Conservation (phyloP, 1,284 basidiomycete species). For the Fomitiporia mediterranea region DNA sequence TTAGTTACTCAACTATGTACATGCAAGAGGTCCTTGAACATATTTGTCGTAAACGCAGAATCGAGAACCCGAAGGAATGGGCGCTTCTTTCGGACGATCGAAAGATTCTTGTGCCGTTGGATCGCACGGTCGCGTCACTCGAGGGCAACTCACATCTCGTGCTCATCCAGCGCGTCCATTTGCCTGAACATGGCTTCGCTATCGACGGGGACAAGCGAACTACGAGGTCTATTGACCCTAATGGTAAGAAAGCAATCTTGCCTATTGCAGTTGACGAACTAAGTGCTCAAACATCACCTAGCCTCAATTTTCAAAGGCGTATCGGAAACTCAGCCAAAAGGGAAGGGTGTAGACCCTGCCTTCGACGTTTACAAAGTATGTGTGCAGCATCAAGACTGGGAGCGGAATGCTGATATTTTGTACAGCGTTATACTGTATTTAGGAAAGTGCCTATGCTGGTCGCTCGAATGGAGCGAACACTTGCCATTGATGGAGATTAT, state of each 20-base stretch:
- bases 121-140: slow-evolving; percentile 92
- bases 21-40: slow-evolving; percentile 92
- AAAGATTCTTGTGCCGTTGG: slow-evolving; percentile 85
- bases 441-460: slow-evolving; percentile 92
- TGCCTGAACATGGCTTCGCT: slow-evolving; percentile 58
- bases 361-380: slow-evolving; percentile 79
- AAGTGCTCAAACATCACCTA: too few species aligned
- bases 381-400: not conserved
- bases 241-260: too few species aligned
- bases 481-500: slow-evolving; percentile 95
- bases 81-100: slow-evolving; percentile 75
- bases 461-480: slow-evolving; percentile 83
- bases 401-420: slow-evolving; percentile 10
- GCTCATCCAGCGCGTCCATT: slow-evolving; percentile 75
- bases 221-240: slow-evolving; percentile 81
- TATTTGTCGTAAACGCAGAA: slow-evolving; percentile 71
- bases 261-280: too few species aligned
- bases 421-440: slow-evolving; percentile 87
- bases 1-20: slow-evolving; percentile 90
- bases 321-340: slow-evolving; percentile 66
- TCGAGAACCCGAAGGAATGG: slow-evolving; percentile 76
- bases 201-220: slow-evolving; percentile 56
- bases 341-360: slow-evolving; percentile 42
- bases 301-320: slow-evolving; percentile 89
- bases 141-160: slow-evolving; percentile 84